These are phyloP conservation scores for Chrysoporthe deuterocubensis DNA, from an alignment of 2,329 filamentous ascomycete genomes.

Conservation along the genomic window DNA sequence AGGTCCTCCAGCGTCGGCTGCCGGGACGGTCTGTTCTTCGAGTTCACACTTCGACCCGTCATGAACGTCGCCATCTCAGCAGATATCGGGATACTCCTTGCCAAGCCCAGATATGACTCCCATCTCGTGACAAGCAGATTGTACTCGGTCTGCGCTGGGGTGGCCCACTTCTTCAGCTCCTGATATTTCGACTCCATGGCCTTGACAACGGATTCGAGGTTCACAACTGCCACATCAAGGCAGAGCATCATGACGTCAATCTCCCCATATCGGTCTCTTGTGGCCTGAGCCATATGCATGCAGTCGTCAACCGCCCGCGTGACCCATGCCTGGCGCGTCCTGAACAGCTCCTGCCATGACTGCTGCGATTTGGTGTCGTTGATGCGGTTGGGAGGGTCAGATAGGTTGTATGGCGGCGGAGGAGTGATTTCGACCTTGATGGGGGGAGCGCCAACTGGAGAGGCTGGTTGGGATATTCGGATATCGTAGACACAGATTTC, in stretches of 20 bases:
- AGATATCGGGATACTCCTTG: conserved; percentile 67
- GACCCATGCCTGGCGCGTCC: conserved; percentile 80
- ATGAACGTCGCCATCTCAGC: conserved; percentile 69
- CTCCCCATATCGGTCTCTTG: conserved; percentile 70
- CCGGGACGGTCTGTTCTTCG: conserved; percentile 47
- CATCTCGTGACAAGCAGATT: conserved; percentile 65
- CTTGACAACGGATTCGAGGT: conserved; percentile 76
- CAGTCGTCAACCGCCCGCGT: conserved; percentile 71
- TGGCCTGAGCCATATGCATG: conserved; percentile 62
- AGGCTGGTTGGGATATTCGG: conserved; percentile 66
- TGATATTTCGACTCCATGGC: conserved; percentile 72
- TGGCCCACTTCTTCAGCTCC: conserved; percentile 73
- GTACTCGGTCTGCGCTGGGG: conserved; percentile 70
- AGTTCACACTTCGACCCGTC: conserved; percentile 51
- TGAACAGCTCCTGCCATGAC: conserved; percentile 89
- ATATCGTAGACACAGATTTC: conserved; percentile 95
- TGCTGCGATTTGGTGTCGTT: conserved; percentile 77
- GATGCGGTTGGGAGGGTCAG: conserved; percentile 80
- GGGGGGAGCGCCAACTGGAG: conserved; percentile 48
- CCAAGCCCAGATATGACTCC: conserved; percentile 69
- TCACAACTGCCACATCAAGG: conserved; percentile 83
- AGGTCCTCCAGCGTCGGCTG: conserved; percentile 73
- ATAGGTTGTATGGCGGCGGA: conserved; percentile 60
- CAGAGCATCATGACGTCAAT: conserved; percentile 78
- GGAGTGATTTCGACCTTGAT: conserved; percentile 52